Base-by-base conservation (phyloP, 2,329 filamentous ascomycete genomes). In the Cladosporium sp. region DNA sequence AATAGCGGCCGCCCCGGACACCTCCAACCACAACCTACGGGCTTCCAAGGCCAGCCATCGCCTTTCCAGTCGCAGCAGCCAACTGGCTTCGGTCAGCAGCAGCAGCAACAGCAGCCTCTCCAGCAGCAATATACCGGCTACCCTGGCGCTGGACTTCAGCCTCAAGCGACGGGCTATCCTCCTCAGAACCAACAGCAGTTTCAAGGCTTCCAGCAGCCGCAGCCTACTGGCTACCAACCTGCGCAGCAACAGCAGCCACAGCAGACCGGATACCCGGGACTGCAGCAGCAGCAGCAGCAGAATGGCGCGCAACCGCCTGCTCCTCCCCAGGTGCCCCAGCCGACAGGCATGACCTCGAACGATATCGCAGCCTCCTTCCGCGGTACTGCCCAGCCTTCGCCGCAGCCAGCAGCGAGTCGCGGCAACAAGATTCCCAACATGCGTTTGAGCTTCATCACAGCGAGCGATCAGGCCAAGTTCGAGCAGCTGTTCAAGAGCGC, bases 401-500 rank as follows among this genome's bases (percentile, higher is more conserved):
- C 83, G 28, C 82, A 86, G 32, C 80, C 87, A 11, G 80, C 87
- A 15, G 84, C 88, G 12, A 80, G 88, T 14, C 88, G 87, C 73
- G 80, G 85, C 14, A 89, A 86, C 72, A 95, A 91, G 81, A 97
- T 99, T 65, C 95, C 95, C 32, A 98, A 91, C 77, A 96, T 98
- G 71, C 87, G 95, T 59, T 82, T 99, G 68, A 97, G 93, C 3
- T 99, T 99, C 78, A 97, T 99, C 75, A 97, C 94, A 2, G 93
- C 92, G 30, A 88, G 90, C 74, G 95, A 99, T 76, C 95, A 99
- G 80, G 87, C 92, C 74, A 97, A 97, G 81, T 99, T 99, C 74
- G 95, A 99, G 82, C 95, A 95, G 66, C 82, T 99, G 51, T 99
- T 99, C 84, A 97, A 95, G 81, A 96, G 93, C 65, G 94, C 95